These are phyloP conservation scores for Macrolepiota dolichaula DNA, from an alignment of 768 basidiomycete genomes.

Conservation along the genomic window DNA sequence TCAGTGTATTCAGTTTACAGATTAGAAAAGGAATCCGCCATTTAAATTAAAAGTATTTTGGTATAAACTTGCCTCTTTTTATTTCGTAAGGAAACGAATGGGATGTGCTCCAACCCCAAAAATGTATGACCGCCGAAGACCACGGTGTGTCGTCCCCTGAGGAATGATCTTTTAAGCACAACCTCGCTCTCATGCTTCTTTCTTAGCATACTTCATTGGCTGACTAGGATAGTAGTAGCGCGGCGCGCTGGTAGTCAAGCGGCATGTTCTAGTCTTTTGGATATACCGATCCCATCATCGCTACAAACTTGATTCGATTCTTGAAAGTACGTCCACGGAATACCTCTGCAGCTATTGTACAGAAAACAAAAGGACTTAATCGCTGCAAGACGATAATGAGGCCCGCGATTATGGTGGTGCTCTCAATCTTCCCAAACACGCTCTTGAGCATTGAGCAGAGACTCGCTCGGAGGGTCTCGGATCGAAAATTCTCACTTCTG, in stretches of 20 bases:
- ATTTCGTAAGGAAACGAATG: not conserved
- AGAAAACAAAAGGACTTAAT: no score
- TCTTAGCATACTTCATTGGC: not conserved
- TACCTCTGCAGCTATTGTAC: no score
- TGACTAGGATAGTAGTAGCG: not conserved
- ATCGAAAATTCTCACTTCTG: not conserved
- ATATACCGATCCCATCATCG: no score
- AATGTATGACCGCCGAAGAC: not conserved
- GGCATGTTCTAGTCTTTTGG: not conserved
- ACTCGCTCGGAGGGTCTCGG: not conserved
- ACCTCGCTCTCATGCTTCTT: not conserved
- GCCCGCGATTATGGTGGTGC: not conserved
- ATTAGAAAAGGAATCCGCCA: not conserved
- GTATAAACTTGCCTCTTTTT: not conserved
- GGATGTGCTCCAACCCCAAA: not conserved
- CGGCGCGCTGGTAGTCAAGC: not conserved
- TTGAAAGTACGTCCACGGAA: no score
- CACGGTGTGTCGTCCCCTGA: not conserved
- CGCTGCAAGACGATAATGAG: not conserved
- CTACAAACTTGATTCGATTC: no score
- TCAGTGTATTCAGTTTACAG: not conserved
- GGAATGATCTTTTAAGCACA: not conserved
- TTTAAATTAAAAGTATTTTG: not conserved
- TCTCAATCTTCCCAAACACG: not conserved
- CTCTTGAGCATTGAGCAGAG: not conserved